Conservation (phyloP, 2,329 filamentous ascomycete species). For the Cercospora sp. region DNA sequence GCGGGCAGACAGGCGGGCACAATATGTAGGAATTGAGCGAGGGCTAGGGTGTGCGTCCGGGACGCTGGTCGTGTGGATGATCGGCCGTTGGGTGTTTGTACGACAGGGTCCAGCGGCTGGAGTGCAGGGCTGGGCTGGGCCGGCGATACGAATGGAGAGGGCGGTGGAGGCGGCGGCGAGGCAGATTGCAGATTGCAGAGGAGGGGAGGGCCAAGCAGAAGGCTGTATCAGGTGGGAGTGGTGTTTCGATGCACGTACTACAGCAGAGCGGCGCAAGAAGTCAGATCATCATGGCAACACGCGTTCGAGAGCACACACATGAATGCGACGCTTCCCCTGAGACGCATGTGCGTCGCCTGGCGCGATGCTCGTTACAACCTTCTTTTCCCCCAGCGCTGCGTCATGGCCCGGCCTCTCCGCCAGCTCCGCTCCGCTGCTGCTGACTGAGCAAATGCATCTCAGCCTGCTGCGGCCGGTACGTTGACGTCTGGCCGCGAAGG, state of each 20-base stretch:
- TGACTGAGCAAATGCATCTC: neutral
- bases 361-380: conserved; percentile 1
- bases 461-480: neutral
- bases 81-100: conserved; percentile 1
- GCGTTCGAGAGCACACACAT: neutral
- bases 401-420: neutral
- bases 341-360: neutral
- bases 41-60: neutral
- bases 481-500: neutral
- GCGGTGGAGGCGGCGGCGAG: neutral
- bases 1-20: neutral
- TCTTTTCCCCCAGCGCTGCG: neutral
- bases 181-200: neutral
- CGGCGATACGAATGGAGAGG: neutral
- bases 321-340: neutral
- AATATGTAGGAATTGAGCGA: neutral
- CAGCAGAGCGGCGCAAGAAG: neutral
- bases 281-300: neutral
- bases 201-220: neutral
- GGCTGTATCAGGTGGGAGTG: neutral
- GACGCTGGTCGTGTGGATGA: conserved; percentile 10
- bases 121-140: neutral
- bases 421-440: neutral
- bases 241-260: neutral
- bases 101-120: conserved; percentile 4